A percentile compares a stretch with the other conserved stretches of the same genome.
These are phyloP conservation scores for Piloderma croceum DNA, from an alignment of 768 basidiomycete genomes.

Conservation along the genomic window DNA sequence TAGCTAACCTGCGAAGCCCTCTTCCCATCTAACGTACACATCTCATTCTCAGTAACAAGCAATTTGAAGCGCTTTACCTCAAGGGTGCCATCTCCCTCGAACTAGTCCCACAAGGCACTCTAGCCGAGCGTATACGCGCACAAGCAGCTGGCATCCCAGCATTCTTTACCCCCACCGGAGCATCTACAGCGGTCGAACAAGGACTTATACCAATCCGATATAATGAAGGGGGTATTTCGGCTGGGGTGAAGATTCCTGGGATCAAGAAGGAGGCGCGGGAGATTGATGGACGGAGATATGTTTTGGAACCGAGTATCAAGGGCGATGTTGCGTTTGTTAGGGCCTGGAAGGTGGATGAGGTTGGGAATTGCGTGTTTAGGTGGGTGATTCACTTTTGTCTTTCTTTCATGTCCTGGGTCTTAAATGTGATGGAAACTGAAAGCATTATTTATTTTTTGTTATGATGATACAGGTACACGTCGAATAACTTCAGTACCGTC, in stretches of 20 bases:
- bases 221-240: conserved; percentile 65
- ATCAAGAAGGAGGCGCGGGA: conserved; percentile 71
- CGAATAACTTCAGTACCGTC: conserved; percentile 80
- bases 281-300: conserved; percentile 73
- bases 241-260: conserved; percentile 67
- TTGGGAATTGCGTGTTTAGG: conserved; percentile 90
- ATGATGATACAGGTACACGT: conserved; percentile 67
- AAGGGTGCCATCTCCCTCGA: conserved; percentile 78
- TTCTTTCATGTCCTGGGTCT: background rate
- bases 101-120: conserved; percentile 87
- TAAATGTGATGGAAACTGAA: too few relatives aligned
- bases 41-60: conserved; percentile 61
- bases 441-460: too few relatives aligned
- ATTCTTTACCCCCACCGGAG: conserved; percentile 91
- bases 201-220: conserved; percentile 77
- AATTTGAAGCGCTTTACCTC: conserved; percentile 78
- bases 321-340: conserved; percentile 82
- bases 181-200: conserved; percentile 74
- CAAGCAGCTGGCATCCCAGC: conserved; percentile 89
- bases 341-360: conserved; percentile 91
- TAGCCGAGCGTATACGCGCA: conserved; percentile 82
- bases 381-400: conserved; percentile 24
- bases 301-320: conserved; percentile 74
- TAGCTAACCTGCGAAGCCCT: background rate
- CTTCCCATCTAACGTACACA: background rate